Evolutionary conservation across 805 yeast species (phyloP), one percentile per base, ranked within the genome.

Genomic region (Pichia cephalocereana): DNA sequence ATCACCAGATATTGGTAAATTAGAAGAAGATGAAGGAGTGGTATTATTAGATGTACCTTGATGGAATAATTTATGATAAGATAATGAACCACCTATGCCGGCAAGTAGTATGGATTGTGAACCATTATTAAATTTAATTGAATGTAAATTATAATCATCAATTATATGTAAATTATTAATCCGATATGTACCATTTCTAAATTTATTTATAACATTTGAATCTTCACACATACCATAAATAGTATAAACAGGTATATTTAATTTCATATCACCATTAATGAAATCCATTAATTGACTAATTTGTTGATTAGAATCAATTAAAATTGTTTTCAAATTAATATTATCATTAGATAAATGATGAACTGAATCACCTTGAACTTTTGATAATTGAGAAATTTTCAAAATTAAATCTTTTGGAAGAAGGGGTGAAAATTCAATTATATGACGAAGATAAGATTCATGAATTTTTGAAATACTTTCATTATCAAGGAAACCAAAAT

Each of bases 201-300:
- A 76, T 66, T 76, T 77, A 53, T 80, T 77, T 40, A 85, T 64
- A 23, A 86, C 86, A 4, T 73, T 59, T 2, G 86, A 79, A 60
- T 85, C 95, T 60, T 85, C 95, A 48, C 81, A 71, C 62, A 83
- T 81, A 0, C 93, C 93, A 56, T 76, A 81, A n/a, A 82, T 77
- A 4, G 90, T 79, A 66, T 85, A 86, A 1, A 86, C 86, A 0
- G 95, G 93, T 3, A 74, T 76, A 38, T 64, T 64, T 55, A 75
- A 70, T 50, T 43, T 53, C 45, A 60, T 57, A 42, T 65, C 65
- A 10, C 76, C 85, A 47, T 58, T 56, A 9, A 80, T 55, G 47
- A 75, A 79, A 43, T 67, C 62, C 40, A 75, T 68, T 23, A 23
- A 23, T 23, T 23, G 26, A 23, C 26, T 23, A 23, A 23, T 23